phyloP scores from a whole-genome alignment of 352 stramenopile species.

The Phytophthora foliorum region DNA sequence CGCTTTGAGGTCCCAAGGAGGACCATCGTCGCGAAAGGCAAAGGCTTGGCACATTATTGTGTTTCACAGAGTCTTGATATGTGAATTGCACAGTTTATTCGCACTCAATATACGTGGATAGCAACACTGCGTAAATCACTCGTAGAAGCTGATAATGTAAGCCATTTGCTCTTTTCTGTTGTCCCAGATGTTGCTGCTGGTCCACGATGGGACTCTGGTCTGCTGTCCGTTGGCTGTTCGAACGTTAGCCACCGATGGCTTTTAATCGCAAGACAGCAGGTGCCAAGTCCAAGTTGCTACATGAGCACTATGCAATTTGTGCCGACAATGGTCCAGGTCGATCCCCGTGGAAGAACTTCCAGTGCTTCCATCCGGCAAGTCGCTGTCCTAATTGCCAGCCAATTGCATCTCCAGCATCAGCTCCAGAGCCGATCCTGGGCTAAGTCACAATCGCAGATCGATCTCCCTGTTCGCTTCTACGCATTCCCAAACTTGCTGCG shows the following conservation, averaged over 20 bases:
- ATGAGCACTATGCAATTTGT: background rate
- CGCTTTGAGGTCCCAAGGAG: no score
- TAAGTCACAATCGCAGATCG: constrained; percentile 38
- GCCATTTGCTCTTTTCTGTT: constrained; percentile 17
- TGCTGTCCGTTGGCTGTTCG: constrained; percentile 28
- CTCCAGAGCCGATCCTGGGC: constrained; percentile 31
- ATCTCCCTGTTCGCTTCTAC: constrained; percentile 40
- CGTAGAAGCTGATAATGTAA: background rate
- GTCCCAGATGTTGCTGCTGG: constrained; percentile 29
- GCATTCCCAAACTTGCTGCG: constrained; percentile 37
- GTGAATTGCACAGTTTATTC: background rate
- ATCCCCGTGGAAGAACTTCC: no score
- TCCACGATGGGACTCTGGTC: constrained; percentile 25
- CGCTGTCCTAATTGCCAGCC: constrained; percentile 22
- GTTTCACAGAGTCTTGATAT: background rate
- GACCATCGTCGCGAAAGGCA: background rate
- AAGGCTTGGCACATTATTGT: background rate
- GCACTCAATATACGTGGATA: background rate
- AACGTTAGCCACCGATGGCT: constrained; percentile 14
- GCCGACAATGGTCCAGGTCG: background rate
- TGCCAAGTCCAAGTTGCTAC: constrained; percentile 3
- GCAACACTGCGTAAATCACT: background rate
- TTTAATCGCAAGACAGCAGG: constrained; percentile 18
- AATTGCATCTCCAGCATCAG: constrained; percentile 22
- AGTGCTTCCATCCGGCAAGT: constrained; percentile 24